Conservation (phyloP, 805 yeast genomes). For the Pichia heedii region DNA sequence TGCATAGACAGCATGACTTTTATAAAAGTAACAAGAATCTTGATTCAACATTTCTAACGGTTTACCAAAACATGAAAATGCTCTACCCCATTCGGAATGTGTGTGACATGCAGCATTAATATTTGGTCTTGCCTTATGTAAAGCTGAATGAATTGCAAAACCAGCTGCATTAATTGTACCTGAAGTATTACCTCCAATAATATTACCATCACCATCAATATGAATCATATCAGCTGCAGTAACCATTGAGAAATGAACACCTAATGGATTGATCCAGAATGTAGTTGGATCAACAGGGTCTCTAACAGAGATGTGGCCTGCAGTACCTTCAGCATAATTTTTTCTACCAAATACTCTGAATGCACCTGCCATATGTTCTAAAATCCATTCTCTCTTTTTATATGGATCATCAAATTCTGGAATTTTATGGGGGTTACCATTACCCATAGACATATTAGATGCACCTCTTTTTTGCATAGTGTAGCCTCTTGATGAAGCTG, state of each 20-base stretch:
- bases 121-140: slow-evolving; percentile 61
- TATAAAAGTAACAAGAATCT: slow-evolving; percentile 61
- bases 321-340: slow-evolving; percentile 72
- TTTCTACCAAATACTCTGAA: slow-evolving; percentile 74
- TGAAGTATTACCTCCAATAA: slow-evolving; percentile 40
- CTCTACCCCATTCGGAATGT: slow-evolving; percentile 56
- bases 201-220: slow-evolving; percentile 53
- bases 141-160: slow-evolving; percentile 56
- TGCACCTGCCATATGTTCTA: slow-evolving; percentile 76
- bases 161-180: slow-evolving; percentile 57
- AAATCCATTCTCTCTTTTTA: slow-evolving; percentile 43
- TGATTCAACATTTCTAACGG: slow-evolving; percentile 73
- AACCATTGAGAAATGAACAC: slow-evolving; percentile 55
- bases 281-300: slow-evolving; percentile 75
- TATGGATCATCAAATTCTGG: slow-evolving; percentile 42
- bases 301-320: slow-evolving; percentile 79
- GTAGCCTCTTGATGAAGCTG: slow-evolving; percentile 35
- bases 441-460: slow-evolving; percentile 50
- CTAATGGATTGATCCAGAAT: slow-evolving; percentile 85
- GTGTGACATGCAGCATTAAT: slow-evolving; percentile 66
- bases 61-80: slow-evolving; percentile 55
- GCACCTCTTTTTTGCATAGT: slow-evolving; percentile 39
- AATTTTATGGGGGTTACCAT: slow-evolving; percentile 38
- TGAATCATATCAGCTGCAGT: slow-evolving; percentile 55
- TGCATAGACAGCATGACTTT: slow-evolving; percentile 52